A percentile compares a stretch with the other conserved stretches of the same genome.
Evolutionary conservation across 2,329 filamentous ascomycete genomes (phyloP).

Genomic region (Aspergillus awamori): DNA sequence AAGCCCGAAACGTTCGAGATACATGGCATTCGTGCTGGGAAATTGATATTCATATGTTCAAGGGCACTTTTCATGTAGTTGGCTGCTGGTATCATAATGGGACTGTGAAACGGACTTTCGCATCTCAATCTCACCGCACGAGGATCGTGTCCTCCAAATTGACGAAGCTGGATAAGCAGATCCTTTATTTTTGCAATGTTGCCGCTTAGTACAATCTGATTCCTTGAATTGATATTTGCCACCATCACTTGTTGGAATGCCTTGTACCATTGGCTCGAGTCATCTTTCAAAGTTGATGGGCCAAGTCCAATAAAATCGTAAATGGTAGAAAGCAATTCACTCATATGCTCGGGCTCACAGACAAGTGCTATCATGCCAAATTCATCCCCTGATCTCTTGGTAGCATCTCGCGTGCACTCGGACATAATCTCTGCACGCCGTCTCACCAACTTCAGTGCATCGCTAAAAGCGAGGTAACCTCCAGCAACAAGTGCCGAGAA

Average conservation of each 20-base stretch:
- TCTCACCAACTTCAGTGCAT: slow-evolving; percentile 76
- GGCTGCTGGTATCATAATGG: slow-evolving; percentile 85
- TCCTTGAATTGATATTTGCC: slow-evolving; percentile 93
- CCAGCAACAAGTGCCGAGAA: slow-evolving; percentile 88
- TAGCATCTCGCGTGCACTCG: slow-evolving; percentile 69
- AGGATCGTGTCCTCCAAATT: slow-evolving; percentile 90
- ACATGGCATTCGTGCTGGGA: slow-evolving; percentile 74
- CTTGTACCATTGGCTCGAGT: slow-evolving; percentile 68
- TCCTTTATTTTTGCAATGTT: slow-evolving; percentile 80
- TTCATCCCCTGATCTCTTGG: slow-evolving; percentile 70
- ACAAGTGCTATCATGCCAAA: slow-evolving; percentile 95
- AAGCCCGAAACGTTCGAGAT: slow-evolving; percentile 83
- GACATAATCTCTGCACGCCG: slow-evolving; percentile 82
- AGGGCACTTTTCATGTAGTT: slow-evolving; percentile 72
- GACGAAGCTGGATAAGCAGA: slow-evolving; percentile 79
- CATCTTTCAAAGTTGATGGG: slow-evolving; percentile 66
- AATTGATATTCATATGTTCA: slow-evolving; percentile 66
- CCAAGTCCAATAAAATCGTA: slow-evolving; percentile 75
- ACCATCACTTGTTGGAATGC: slow-evolving; percentile 86
- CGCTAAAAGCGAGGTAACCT: slow-evolving; percentile 75
- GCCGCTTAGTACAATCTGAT: slow-evolving; percentile 92
- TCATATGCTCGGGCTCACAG: slow-evolving; percentile 78
- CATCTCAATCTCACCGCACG: slow-evolving; percentile 83
- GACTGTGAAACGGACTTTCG: slow-evolving; percentile 88
- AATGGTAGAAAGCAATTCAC: slow-evolving; percentile 70